These are phyloP conservation scores for Dichotomopilus funicola DNA, from an alignment of 2,329 filamentous ascomycete genomes.

Conservation along the genomic window DNA sequence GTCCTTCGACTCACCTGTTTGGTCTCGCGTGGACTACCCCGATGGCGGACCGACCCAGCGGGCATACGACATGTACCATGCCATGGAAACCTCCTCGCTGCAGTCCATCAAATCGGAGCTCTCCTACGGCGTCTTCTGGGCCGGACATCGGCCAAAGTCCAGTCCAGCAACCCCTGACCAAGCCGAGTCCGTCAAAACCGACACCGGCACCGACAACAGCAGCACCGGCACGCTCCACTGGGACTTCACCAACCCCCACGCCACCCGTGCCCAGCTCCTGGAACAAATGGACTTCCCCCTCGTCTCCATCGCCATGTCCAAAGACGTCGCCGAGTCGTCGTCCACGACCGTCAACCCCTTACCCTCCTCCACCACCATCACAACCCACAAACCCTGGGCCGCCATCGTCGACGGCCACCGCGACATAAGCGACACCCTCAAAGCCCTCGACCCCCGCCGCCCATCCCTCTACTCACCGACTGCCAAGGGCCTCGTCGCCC, in stretches of 20 bases:
- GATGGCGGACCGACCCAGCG: background rate
- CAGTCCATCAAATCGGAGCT: background rate
- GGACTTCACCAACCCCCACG: background rate
- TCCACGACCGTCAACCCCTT: too few species aligned
- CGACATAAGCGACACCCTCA: background rate
- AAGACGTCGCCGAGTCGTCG: background rate
- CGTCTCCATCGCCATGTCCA: conserved; percentile 1
- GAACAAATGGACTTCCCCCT: conserved; percentile 5
- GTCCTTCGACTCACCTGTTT: conserved; percentile 3
- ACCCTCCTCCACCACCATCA: too few species aligned
- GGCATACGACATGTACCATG: background rate
- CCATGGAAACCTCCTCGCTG: background rate
- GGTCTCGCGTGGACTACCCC: background rate
- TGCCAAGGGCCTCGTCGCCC: background rate
- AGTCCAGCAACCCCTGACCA: too few species aligned
- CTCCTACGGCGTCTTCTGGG: conserved; percentile 1
- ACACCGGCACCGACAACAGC: background rate
- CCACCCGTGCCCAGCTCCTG: background rate
- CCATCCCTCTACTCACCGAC: background rate
- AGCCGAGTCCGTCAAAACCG: too few species aligned
- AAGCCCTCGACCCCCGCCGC: background rate
- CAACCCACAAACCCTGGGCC: background rate
- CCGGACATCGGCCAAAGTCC: too few species aligned
- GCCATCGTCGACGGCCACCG: background rate
- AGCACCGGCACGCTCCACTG: background rate